These are phyloP conservation scores for Capronia coronata DNA, from an alignment of 2,329 filamentous ascomycete genomes.

Conservation along the genomic window DNA sequence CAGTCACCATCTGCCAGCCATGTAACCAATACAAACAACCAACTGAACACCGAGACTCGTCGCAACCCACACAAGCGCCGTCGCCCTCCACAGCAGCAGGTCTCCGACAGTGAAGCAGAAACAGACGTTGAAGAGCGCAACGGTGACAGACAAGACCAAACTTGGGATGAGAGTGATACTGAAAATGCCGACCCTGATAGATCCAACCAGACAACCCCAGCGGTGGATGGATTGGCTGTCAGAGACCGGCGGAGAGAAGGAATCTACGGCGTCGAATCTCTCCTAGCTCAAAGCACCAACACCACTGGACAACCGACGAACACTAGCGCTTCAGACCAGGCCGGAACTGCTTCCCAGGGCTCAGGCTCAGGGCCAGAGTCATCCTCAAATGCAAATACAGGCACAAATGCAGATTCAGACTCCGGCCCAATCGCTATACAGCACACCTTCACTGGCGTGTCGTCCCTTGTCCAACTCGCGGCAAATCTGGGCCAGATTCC, in stretches of 20 bases:
- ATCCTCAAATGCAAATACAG: background rate
- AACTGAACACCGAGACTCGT: background rate
- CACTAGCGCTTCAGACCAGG: background rate
- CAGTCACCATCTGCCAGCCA: background rate
- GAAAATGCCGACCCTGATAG: conserved; percentile 5
- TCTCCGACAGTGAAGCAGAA: conserved; percentile 12
- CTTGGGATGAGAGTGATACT: conserved; percentile 1
- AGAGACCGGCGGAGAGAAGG: conserved; percentile 11
- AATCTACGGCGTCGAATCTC: conserved; percentile 17
- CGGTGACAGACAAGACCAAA: background rate
- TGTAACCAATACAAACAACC: too few species aligned
- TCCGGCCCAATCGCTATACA: background rate
- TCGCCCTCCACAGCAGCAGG: background rate
- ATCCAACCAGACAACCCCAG: background rate
- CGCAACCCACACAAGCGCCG: background rate
- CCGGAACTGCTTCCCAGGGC: background rate
- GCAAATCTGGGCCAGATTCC: background rate
- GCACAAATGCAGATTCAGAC: background rate
- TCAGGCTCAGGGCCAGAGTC: too few species aligned
- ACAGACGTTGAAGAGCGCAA: conserved; percentile 8
- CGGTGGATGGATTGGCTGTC: background rate
- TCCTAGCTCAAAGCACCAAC: conserved; percentile 7
- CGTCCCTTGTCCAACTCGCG: conserved; percentile 2
- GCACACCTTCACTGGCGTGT: conserved; percentile 13
- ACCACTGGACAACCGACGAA: background rate